Evolutionary conservation across 805 yeast species (phyloP), one percentile per base, ranked within the genome.

Genomic region (Saccharomyces kudriavzevii): DNA sequence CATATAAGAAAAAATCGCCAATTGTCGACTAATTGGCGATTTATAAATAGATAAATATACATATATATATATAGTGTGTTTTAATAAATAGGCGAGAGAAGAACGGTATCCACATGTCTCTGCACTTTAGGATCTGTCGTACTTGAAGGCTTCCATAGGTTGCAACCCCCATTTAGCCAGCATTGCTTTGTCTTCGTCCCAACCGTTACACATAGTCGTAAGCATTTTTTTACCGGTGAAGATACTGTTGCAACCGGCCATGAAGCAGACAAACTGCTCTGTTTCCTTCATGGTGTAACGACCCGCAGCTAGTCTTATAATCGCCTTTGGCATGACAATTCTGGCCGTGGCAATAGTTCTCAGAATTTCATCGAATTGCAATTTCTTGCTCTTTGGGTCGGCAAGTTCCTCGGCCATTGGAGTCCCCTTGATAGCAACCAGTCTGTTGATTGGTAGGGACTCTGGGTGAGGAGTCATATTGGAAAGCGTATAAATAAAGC

Each of bases 211-310:
- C 82, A 83, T 81, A 3, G 94, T 87, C 2, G 94, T 87, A 53
- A 87, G 71, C 92, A 87, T 87, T 59, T 78, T 80, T 66, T 86
- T 84, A 40, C 94, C 94, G 0, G 91, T 87, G 68, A 87, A 87
- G 45, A 87, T 83, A 20, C 92, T 90, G 68, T 87, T 87, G 59
- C 84, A 83, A 20, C 94, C 94, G 31, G 85, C 81, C 81, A 84
- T 76, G 67, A 87, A 87, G 58, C 91, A 84, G 61, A 87, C 67
- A 53, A 83, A 78, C 66, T 87, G 94, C 60, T 87, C 90, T 54
- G 78, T 71, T 60, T 87, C 91, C 58, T 81, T 83, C 91, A 87
- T 85, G 22, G 89, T 83, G 65, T 85, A 84, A 56, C 94, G 76
- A 0, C 94, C 94, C 6, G 94, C 94, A 2, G 92, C 90, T 50